Base-by-base conservation (phyloP, 352 stramenopile species). In the Plasmopara viticola region DNA sequence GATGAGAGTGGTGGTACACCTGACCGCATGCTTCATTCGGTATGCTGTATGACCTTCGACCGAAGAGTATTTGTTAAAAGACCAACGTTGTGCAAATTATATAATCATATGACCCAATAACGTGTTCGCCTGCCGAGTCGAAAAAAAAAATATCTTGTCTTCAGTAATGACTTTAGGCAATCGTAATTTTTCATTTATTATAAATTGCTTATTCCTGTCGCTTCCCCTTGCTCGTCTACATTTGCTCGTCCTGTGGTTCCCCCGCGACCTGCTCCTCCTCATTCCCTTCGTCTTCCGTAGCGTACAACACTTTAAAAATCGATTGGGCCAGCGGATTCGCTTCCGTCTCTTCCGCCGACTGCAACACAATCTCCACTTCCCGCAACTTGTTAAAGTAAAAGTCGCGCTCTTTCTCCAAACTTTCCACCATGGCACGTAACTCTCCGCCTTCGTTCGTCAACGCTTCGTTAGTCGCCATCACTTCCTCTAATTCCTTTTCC, bases 311-410 rank as follows among this genome's bases (percentile, higher is more conserved):
- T 61, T 95, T 86, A 60, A 92, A 92, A 39, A 95, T 68, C n/a
- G 53, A 50, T 58, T 89, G 80, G 5, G 65, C 79, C 30, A 90
- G 41, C 18, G 78, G 72, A 39, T 72, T 84, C 43, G 64, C 45
- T 38, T 90, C 79, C 9, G 34, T 49, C 42, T 85, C 77, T 37
- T 87, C 74, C 17, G 69, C 56, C n/a, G 68, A 60, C 55, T 95
- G 84, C 38, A 99, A 74, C 71, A 98, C 86, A 15, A 98, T 86
- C 72, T 99, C 97, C 47, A 99, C 92, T 57, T 97, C 89, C 44
- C 96, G 83, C 29, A 99, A 79, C 72, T 99, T 99, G 45, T 96
- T 84, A 70, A 99, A 99, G 71, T 99, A 99, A 65, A 99, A 99
- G 59, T 99, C 96, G 8, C 96, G 78, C 67, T 99, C 96, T 53